Evolutionary conservation across 1,284 basidiomycete species (phyloP), one percentile per base, ranked within the genome.

Genomic region (Tylopilus orsonianus): DNA sequence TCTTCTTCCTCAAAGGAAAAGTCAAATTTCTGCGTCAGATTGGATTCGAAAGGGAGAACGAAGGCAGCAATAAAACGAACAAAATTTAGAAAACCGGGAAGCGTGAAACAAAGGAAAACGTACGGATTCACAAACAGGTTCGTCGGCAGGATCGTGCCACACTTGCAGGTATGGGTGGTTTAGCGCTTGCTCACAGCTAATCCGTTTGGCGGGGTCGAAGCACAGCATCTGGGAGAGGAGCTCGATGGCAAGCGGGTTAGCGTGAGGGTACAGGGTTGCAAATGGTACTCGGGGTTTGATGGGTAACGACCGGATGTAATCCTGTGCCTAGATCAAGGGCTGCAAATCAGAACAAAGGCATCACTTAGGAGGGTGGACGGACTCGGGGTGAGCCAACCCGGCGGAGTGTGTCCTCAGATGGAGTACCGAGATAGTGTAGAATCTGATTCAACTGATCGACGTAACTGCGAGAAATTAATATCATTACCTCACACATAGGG

Each of bases 391-490:
- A 93, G 32, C 97, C 97, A 42, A 99, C 93, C 36, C 97, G 85
- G 40, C 93, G 85, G 24, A 99, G 82, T 0, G 97, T 98, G 57
- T 96, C 92, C 69, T 99, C 96, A 10, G 90, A 90, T 0, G 97
- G 97, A 0, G 97, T 99, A 32, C 97, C 97, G 23, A 99, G 83
- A 64, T 95, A 93, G 71, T 99, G 94, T 35, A 99, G 78, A 64
- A 99, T 98, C 70, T 97, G 96, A 68, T 99, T 99, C 36, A 99
- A 79, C 70, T 99, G 97, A 69, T 99, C 96, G 50, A 99, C 96
- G 64, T 97, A 97, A 68, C 89, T 90, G 57, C 7, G 44, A 14
- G 48, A 12, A 41, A 14, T 46, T 39, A 16, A 23, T n/a, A 29
- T 47, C 18, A 52, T 16, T 7, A 26, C 1, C 20, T 32, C 27